A percentile compares a stretch with the other conserved stretches of the same genome.
These are phyloP conservation scores for Gymnopilus dilepis DNA, from an alignment of 768 basidiomycete species.

Conservation along the genomic window DNA sequence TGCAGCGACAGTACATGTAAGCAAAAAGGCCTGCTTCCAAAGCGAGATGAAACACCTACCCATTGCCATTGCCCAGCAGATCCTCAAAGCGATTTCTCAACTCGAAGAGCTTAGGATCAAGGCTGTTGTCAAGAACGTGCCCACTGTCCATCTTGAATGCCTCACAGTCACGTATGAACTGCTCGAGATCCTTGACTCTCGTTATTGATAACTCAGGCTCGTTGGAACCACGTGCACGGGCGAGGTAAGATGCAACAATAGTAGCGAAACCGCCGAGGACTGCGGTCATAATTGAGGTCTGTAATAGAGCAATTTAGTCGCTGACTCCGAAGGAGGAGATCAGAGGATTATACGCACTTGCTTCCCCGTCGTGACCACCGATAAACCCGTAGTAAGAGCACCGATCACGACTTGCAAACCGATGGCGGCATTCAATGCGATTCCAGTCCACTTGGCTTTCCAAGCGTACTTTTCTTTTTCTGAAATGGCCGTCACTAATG, in stretches of 20 bases:
- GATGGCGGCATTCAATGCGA: constrained; percentile 53
- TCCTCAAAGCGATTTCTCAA: constrained; percentile 34
- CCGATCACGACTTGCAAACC: constrained; percentile 67
- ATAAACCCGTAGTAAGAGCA: constrained; percentile 68
- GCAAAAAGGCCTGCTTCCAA: not conserved
- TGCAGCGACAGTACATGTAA: not conserved
- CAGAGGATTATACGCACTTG: constrained; percentile 35
- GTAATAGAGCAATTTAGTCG: not conserved
- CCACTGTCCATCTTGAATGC: constrained; percentile 66
- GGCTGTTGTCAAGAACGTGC: constrained; percentile 39
- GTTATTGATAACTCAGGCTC: constrained; percentile 70
- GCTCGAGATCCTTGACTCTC: constrained; percentile 64
- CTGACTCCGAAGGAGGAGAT: too few relatives aligned
- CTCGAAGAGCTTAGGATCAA: constrained; percentile 35
- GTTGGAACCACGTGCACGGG: constrained; percentile 68
- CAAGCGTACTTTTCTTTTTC: constrained; percentile 52
- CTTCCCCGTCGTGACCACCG: constrained; percentile 46
- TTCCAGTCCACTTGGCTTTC: constrained; percentile 50
- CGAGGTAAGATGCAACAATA: constrained; percentile 72
- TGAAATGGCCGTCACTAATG: constrained; percentile 48
- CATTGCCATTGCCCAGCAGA: constrained; percentile 34
- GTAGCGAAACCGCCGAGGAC: constrained; percentile 64
- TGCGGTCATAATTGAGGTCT: constrained; percentile 44
- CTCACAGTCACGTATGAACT: constrained; percentile 66
- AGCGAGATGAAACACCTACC: constrained; percentile 20